Conservation (phyloP, 495 filamentous ascomycete genomes). For the Bathelium albidoporum region DNA sequence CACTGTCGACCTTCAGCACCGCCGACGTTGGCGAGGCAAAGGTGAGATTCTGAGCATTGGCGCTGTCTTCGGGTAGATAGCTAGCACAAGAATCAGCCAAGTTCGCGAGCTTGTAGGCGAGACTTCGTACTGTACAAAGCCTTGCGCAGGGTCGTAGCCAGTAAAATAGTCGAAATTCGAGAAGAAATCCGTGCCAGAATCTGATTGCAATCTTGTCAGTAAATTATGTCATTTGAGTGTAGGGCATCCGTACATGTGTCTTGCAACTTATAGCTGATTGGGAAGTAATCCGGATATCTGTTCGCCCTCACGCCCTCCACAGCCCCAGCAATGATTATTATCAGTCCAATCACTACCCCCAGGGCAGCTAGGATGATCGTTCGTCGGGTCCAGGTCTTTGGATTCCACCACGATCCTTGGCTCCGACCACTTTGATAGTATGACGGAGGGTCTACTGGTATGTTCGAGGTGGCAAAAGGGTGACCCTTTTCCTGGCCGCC, state of each 20-base stretch:
- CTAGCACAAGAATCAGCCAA: background rate
- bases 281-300: constrained; percentile 44
- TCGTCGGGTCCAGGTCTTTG: constrained; percentile 40
- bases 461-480: background rate
- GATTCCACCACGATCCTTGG: constrained; percentile 36
- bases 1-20: constrained; percentile 43
- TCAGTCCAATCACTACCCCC: constrained; percentile 33
- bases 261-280: constrained; percentile 39
- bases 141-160: constrained; percentile 40
- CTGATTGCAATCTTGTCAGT: constrained; percentile 14
- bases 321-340: constrained; percentile 46
- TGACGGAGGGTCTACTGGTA: background rate
- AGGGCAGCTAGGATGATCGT: constrained; percentile 33
- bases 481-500: background rate
- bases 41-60: constrained; percentile 41
- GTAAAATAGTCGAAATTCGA: constrained; percentile 45
- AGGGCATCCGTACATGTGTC: constrained; percentile 35
- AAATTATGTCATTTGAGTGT: background rate
- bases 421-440: background rate
- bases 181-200: constrained; percentile 40
- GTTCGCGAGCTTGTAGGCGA: background rate
- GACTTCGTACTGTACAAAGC: constrained; percentile 41
- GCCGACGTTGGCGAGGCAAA: constrained; percentile 38
- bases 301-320: constrained; percentile 39
- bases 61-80: constrained; percentile 30